Evolutionary conservation across 2,329 filamentous ascomycete species (phyloP), one percentile per base, ranked within the genome.

Genomic region (Aspergillus novofumigatus): DNA sequence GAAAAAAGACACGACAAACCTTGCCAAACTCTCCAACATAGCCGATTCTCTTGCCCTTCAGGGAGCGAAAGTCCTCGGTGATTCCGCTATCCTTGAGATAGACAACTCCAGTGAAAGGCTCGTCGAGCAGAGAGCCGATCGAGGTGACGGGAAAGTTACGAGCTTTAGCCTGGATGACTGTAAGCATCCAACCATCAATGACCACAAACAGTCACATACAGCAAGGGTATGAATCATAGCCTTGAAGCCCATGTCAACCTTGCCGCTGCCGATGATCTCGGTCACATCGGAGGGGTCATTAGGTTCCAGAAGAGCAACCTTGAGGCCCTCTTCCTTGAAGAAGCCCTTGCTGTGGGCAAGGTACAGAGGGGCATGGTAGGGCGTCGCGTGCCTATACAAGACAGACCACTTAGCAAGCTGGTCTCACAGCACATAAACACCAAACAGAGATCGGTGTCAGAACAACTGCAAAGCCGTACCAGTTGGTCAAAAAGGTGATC

Each of bases 401-500:
- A 57, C 35, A 52, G 53, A 63, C 57, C 53, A 64, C 65, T 75
- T 68, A 76, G 67, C 63, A 62, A 60, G 21, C 44, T 49, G 49
- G 53, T 56, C 54, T 56, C 53, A 42, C 51, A 45, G 42, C 41
- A 54, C 14, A 49, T 11, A 8, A 8, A 25, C 9, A 23, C 6
- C n/a, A 26, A 54, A 50, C 52, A 45, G 5, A 35, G 44, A 38
- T 7, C 49, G 47, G 54, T 48, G 42, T 49, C 53, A 51, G 49
- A 42, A 52, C 44, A 62, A 47, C 49, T 26, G 50, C 38, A 59
- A 47, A 66, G 60, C 69, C 77, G 72, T 84, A 91, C 89, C 89
- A 92, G 82, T 92, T 91, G 77, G 88, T 89, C 73, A 91, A 81
- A 78, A 91, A 92, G 53, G 88, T 91, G 70, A 92, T 91, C 85